Percentiles rank a stretch among this genome's conserved stretches.
Evolutionary conservation across 1,284 basidiomycete species (phyloP).

Genomic region (Cryptococcus sp.): DNA sequence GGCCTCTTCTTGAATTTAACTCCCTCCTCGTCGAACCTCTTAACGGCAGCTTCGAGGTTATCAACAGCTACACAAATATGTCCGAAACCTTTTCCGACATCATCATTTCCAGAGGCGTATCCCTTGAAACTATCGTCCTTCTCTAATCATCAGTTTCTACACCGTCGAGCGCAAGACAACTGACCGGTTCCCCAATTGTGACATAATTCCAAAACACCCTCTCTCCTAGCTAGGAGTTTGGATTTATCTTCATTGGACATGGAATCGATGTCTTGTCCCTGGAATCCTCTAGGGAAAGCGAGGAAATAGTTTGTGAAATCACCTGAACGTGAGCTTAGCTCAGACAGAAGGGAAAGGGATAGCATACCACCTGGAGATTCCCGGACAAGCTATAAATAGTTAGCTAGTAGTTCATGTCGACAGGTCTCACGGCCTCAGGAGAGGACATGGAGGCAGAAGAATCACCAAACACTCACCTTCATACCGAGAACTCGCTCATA

Average conservation of each 20-base stretch:
- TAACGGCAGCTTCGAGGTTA: conserved; percentile 77
- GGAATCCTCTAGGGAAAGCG: conserved; percentile 37
- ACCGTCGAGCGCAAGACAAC: conserved; percentile 6
- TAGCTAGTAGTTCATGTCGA: background rate
- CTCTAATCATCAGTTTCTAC: conserved; percentile 49
- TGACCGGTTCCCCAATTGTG: conserved; percentile 80
- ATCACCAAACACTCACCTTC: conserved; percentile 52
- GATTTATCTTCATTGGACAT: conserved; percentile 41
- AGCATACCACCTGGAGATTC: conserved; percentile 26
- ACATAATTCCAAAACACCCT: conserved; percentile 71
- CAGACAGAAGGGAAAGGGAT: background rate
- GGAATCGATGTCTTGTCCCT: conserved; percentile 25
- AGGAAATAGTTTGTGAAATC: conserved; percentile 49
- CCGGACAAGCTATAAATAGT: conserved; percentile 16
- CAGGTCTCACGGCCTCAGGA: background rate
- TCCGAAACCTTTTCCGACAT: conserved; percentile 77
- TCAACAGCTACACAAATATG: conserved; percentile 78
- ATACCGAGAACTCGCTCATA: conserved; percentile 80
- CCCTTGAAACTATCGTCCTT: conserved; percentile 68
- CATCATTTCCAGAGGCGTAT: conserved; percentile 75
- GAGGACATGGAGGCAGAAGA: background rate
- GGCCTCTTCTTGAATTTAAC: conserved; percentile 86
- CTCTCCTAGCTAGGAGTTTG: conserved; percentile 34
- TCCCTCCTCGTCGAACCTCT: conserved; percentile 72
- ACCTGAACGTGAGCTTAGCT: conserved; percentile 1